phyloP scores from a whole-genome alignment of 2,329 filamentous ascomycete species.

The Clonostachys byssicola region DNA sequence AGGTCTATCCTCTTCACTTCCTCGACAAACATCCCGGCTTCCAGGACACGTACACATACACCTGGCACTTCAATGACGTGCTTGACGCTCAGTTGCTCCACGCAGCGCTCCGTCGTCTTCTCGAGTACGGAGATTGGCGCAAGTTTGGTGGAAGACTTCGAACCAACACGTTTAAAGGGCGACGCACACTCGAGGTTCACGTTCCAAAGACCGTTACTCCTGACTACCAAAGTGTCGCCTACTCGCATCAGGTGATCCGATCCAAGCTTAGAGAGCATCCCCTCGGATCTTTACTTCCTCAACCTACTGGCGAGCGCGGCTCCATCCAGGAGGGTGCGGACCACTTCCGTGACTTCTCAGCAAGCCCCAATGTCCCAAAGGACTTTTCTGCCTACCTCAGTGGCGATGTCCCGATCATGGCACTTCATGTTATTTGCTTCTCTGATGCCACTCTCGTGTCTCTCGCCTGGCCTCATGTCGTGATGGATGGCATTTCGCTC shows the following conservation, averaged over 20 bases:
- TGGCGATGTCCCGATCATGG: neutral
- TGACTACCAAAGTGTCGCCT: no score
- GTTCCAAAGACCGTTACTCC: no score
- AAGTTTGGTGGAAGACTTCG: conserved; percentile 37
- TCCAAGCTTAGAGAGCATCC: no score
- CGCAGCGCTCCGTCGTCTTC: conserved; percentile 23
- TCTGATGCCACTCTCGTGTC: neutral
- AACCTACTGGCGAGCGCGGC: no score
- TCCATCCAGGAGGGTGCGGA: no score
- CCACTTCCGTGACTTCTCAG: no score
- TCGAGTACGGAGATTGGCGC: conserved; percentile 37
- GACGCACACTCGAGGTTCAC: no score
- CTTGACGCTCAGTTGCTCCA: conserved; percentile 34
- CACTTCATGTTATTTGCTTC: neutral
- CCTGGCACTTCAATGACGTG: conserved; percentile 38
- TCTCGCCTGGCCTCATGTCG: neutral
- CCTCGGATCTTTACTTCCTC: no score
- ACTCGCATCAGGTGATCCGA: no score
- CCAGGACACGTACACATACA: conserved; percentile 18
- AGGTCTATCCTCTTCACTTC: conserved; percentile 22
- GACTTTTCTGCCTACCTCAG: no score
- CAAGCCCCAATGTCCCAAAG: no score
- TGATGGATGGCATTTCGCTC: neutral
- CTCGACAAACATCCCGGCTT: conserved; percentile 19
- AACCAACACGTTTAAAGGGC: no score